Percentiles rank a stretch among this genome's conserved stretches.
phyloP scores from a whole-genome alignment of 768 basidiomycete genomes.

The Boletus rex-veris region DNA sequence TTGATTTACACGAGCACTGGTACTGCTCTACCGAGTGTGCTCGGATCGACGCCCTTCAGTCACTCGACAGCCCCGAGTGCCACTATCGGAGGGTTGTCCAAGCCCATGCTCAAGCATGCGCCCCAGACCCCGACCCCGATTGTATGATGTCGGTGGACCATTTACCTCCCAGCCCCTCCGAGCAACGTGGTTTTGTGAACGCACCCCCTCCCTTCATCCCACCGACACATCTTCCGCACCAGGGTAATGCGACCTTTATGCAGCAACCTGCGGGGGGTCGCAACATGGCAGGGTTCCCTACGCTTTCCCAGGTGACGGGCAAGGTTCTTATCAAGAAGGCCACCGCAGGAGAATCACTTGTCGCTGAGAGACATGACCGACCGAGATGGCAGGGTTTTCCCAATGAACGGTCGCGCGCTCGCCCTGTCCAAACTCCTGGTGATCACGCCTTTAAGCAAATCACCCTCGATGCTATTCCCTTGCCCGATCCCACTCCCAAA shows the following conservation, averaged over 20 bases:
- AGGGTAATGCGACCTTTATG: not conserved
- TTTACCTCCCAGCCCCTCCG: not conserved
- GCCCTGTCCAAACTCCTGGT: not conserved
- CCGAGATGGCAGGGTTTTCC: conserved; percentile 2
- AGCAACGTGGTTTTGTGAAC: not conserved
- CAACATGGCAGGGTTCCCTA: conserved; percentile 6
- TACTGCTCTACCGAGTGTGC: conserved; percentile 30
- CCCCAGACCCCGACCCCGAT: not conserved
- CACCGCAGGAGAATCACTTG: not conserved
- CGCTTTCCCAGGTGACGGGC: conserved; percentile 20
- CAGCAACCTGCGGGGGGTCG: not conserved
- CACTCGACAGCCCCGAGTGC: conserved; percentile 18
- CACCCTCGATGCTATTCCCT: conserved; percentile 11
- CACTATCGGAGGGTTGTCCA: conserved; percentile 27
- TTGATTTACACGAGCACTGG: conserved; percentile 25
- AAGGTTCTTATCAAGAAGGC: conserved; percentile 6
- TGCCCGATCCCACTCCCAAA: not conserved
- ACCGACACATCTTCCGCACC: not conserved
- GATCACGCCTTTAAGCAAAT: conserved; percentile 5
- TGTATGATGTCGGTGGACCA: conserved; percentile 12
- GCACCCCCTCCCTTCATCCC: not conserved
- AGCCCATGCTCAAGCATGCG: conserved; percentile 11
- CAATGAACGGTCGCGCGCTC: not conserved
- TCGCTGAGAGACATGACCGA: not conserved
- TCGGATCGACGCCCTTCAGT: conserved; percentile 25